These are phyloP conservation scores for Tetracladium maxilliforme DNA, from an alignment of 2,329 filamentous ascomycete species.

Conservation along the genomic window DNA sequence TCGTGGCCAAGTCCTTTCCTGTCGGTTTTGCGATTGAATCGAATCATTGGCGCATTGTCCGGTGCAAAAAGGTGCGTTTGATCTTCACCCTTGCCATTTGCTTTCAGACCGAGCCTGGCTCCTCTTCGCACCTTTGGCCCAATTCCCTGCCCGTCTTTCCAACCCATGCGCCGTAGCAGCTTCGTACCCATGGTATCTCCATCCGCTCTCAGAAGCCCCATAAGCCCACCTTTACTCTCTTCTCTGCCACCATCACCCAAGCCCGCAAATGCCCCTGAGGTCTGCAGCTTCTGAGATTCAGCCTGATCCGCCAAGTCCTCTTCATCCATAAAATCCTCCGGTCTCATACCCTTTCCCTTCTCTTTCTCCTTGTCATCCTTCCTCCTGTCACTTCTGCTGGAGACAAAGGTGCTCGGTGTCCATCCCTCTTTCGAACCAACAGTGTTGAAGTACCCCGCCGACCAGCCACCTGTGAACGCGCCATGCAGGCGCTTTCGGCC, in stretches of 20 bases:
- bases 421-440: conserved; percentile 98
- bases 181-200: conserved; percentile 81
- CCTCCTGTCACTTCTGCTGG: conserved; percentile 66
- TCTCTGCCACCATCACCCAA: conserved; percentile 54
- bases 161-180: conserved; percentile 83
- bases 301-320: conserved; percentile 83
- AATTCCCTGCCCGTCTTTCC: conserved; percentile 86
- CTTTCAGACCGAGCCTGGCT: conserved; percentile 49
- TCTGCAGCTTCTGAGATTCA: conserved; percentile 62
- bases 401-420: conserved; percentile 84
- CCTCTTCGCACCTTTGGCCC: conserved; percentile 70
- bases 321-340: conserved; percentile 96
- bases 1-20: conserved; percentile 56
- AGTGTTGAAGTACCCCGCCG: conserved; percentile 97
- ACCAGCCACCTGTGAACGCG: conserved; percentile 92
- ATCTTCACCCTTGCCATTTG: conserved; percentile 23
- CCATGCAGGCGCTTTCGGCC: conserved; percentile 86
- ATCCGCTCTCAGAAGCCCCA: conserved; percentile 55
- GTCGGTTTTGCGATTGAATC: conserved; percentile 49
- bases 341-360: conserved; percentile 40
- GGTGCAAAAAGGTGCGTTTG: conserved; percentile 70
- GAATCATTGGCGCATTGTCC: conserved; percentile 58
- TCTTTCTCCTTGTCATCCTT: conserved; percentile 53
- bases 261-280: conserved; percentile 57
- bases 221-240: conserved; percentile 34